Evolutionary conservation across 2,329 filamentous ascomycete genomes (phyloP), one percentile per base, ranked within the genome.

Genomic region (Myriosclerotinia duriaeana): DNA sequence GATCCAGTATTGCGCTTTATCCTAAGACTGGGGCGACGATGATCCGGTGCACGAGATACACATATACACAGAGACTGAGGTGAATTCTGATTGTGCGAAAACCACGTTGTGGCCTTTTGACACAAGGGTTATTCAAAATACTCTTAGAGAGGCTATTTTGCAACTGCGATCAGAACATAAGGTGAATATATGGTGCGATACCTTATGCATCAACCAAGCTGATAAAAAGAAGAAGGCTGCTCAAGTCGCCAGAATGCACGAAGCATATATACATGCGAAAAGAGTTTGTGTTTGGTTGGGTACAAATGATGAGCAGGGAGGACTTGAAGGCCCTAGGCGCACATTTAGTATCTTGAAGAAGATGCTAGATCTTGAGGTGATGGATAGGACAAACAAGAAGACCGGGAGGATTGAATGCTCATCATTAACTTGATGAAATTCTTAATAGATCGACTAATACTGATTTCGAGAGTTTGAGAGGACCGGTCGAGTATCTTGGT

Each of bases 191-290:
- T 72, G 67, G 66, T 67, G 64, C 2, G 70, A 70, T 64, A 65
- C 66, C 26, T 26, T 71, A 4, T 72, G 69, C n/a, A 71, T 72
- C 42, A 60, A 71, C 20, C 69, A 72, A 40, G 36, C 46, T 7
- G 54, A 69, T 40, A 59, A 62, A 14, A 34, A 12, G 0, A 67
- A 71, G 26, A 69, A 64, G 34, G 59, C 58, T 8, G 54, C 58
- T 0, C 70, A 72, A 30, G 64, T 72, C 8, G 52, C 64, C 3
- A 22, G 50, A n/a, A 72, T 71, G 67, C 60, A 69, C 44, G 58
- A 69, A 46, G 50, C 70, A 0, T 71, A 70, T 40, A 65, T 36
- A 8, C 59, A 66, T 14, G 67, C 70, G 11, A 36, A 66, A 9
- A 67, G 53, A 1, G 66, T 71, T 6, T 64, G 62, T 42, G 38